Evolutionary conservation across 768 basidiomycete genomes (phyloP), one percentile per base, ranked within the genome.

Genomic region (Termitomyces sp.): DNA sequence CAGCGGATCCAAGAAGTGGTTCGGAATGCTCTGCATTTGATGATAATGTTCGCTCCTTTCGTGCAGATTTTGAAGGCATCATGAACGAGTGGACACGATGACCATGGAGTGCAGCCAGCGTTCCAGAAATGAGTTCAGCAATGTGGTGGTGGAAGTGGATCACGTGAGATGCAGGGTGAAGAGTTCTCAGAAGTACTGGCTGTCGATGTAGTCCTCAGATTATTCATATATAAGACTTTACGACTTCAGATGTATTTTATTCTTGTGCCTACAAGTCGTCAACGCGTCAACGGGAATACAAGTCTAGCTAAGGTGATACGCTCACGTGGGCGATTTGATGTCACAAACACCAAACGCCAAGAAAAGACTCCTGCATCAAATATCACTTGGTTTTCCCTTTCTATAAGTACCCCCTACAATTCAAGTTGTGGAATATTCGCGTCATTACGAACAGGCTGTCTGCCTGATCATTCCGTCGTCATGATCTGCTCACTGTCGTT

Each of bases 1-100:
- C 77, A 40, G 67, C 70, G 38, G 78, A 74, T 41, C 70, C 70
- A 37, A 90, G 81, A 35, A 90, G 72, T 6, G 88, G 88, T 61
- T 81, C 78, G 41, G 72, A 72, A 50, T 74, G 78, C 59, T 84
- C 84, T 12, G 55, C 59, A 32, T 65, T 60, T 44, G 67, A 59
- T 42, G 59, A 34, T 15, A 64, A 47, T 47, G 51, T 60, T 55
- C 68, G 58, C 41, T 69, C 68, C 57, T 64, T 69, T 61, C 59
- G 70, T 17, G 66, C 58, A 47, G 69, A 62, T 53, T 63, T 61
- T 19, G 53, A 51, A 55, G 67, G 68, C 68, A 70, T 70, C 40
- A 55, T 51, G 38, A 51, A 34, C 59, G 17, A 24, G 26, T 30
- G 34, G 26, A 45, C n/a, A 44, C 32, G 22, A 42, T 50, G 47